Conservation (phyloP, 2,329 filamentous ascomycete species). For the Helotiales sp. region DNA sequence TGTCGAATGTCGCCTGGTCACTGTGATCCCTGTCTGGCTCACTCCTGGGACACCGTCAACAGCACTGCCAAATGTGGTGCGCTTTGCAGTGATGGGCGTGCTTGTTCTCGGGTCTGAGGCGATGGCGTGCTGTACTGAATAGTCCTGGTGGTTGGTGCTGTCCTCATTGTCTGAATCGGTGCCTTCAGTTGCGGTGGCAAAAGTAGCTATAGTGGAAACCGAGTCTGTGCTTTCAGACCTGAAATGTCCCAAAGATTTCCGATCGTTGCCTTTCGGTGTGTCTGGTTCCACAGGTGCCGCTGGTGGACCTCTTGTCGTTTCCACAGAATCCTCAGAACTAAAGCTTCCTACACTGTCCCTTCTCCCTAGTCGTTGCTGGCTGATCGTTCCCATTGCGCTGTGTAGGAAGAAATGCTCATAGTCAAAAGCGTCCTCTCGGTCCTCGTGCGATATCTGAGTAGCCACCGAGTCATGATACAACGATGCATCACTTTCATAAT, state of each 20-base stretch:
- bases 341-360: constrained; percentile 53
- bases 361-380: constrained; percentile 48
- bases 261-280: constrained; percentile 17
- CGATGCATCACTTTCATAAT: constrained; percentile 59
- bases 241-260: constrained; percentile 37
- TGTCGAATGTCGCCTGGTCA: constrained; percentile 16
- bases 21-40: constrained; percentile 6
- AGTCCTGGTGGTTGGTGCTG: constrained; percentile 32
- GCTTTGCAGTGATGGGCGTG: constrained; percentile 26
- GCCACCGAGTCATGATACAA: constrained; percentile 62
- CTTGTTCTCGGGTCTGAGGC: constrained; percentile 1
- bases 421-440: constrained; percentile 92
- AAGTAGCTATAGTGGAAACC: constrained; percentile 59
- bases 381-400: constrained; percentile 82
- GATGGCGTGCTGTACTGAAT: constrained; percentile 37
- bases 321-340: constrained; percentile 60
- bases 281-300: too few relatives aligned
- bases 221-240: constrained; percentile 60
- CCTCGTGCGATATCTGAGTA: constrained; percentile 76
- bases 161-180: constrained; percentile 40
- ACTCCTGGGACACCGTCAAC: constrained; percentile 11
- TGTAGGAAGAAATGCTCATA: constrained; percentile 96
- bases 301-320: constrained; percentile 56
- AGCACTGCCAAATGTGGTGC: constrained; percentile 31
- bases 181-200: constrained; percentile 62